A percentile compares a stretch with the other conserved stretches of the same genome.
phyloP scores from a whole-genome alignment of 176 grass and related monocot species.

The Musa acuminata region DNA sequence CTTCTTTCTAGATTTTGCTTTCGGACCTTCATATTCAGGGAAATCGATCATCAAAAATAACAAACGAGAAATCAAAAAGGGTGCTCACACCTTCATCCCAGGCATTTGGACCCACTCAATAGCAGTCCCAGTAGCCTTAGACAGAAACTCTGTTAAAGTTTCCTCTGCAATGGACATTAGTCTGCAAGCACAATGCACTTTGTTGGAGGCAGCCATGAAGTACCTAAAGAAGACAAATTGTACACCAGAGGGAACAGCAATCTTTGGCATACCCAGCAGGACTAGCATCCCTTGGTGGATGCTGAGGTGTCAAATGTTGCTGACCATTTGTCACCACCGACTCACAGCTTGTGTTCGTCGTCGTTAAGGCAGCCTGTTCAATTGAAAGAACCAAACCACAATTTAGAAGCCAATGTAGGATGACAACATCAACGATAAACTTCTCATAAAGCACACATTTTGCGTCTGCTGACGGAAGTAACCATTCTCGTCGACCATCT shows the following conservation, averaged over 20 bases:
- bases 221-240: neutral
- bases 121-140: conserved; percentile 79
- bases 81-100: conserved; percentile 62
- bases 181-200: conserved; percentile 21
- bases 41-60: neutral
- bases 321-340: conserved; percentile 63
- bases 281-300: conserved; percentile 41
- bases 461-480: conserved; percentile 59
- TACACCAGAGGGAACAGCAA: neutral
- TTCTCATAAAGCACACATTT: conserved; percentile 19
- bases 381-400: neutral
- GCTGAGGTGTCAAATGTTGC: conserved; percentile 31
- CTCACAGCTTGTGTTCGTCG: conserved; percentile 63
- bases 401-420: neutral
- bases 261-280: conserved; percentile 41
- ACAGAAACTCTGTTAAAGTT: conserved; percentile 70
- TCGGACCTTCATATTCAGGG: too few species aligned
- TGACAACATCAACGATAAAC: neutral
- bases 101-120: conserved; percentile 84
- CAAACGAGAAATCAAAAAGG: neutral
- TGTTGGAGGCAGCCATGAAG: neutral
- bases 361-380: conserved; percentile 44
- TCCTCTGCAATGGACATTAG: conserved; percentile 68
- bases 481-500: conserved; percentile 57
- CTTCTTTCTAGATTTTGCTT: neutral